phyloP scores from a whole-genome alignment of 2,329 filamentous ascomycete genomes.

The Pyricularia grisea region DNA sequence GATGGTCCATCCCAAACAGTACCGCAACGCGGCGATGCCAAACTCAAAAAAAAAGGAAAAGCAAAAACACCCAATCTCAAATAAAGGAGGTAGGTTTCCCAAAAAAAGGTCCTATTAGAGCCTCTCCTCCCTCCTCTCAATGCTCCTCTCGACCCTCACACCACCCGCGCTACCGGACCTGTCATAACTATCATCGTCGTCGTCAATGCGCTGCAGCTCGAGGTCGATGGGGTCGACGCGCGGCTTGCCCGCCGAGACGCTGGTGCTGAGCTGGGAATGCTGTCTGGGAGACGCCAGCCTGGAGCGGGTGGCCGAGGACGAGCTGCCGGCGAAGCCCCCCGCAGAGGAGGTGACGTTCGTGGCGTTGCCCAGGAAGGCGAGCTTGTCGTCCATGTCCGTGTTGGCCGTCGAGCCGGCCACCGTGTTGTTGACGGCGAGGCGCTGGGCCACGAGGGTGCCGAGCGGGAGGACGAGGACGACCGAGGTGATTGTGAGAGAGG shows the following conservation, averaged over 20 bases:
- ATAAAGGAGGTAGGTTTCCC: no score
- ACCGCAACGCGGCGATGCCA: no score
- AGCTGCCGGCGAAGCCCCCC: neutral
- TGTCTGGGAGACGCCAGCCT: slow-evolving; percentile 1
- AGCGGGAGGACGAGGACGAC: slow-evolving; percentile 42
- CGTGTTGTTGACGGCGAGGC: slow-evolving; percentile 19
- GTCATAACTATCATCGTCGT: neutral
- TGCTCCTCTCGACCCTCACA: neutral
- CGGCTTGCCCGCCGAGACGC: slow-evolving; percentile 4
- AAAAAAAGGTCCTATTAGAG: neutral
- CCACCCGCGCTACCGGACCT: neutral
- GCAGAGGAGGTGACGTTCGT: neutral
- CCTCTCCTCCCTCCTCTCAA: neutral
- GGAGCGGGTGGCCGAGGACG: slow-evolving; percentile 2
- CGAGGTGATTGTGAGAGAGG: slow-evolving; percentile 37
- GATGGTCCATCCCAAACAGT: neutral
- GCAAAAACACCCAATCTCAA: no score
- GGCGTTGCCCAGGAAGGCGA: slow-evolving; percentile 5
- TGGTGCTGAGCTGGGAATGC: slow-evolving; percentile 3
- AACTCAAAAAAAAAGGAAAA: no score
- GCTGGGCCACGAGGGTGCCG: slow-evolving; percentile 41
- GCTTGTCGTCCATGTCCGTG: slow-evolving; percentile 1
- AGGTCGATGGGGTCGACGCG: slow-evolving; percentile 10
- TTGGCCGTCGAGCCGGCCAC: slow-evolving; percentile 1
- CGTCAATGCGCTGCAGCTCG: slow-evolving; percentile 15